phyloP scores from a whole-genome alignment of 306 rosid species.

The Castanopsis chinensis region DNA sequence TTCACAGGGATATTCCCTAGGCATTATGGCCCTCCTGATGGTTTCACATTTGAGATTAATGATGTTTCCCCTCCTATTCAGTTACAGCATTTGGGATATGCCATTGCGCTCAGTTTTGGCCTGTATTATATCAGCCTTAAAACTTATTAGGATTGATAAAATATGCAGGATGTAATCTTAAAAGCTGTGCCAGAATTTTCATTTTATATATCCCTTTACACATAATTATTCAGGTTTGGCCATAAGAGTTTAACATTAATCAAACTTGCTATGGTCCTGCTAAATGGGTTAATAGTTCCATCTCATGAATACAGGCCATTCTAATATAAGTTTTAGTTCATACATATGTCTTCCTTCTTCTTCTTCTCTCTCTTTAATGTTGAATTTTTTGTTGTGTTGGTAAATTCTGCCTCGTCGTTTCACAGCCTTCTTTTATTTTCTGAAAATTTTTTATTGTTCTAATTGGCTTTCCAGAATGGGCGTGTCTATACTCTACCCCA shows the following conservation, averaged over 20 bases:
- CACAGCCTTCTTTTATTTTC: background rate
- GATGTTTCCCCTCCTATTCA: conserved; percentile 71
- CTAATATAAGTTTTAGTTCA: background rate
- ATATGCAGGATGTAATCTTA: background rate
- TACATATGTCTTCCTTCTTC: background rate
- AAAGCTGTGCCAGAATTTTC: background rate
- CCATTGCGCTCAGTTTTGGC: background rate
- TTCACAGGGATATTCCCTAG: conserved; percentile 75
- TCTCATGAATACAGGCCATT: background rate
- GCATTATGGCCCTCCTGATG: conserved; percentile 89
- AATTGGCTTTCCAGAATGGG: conserved; percentile 52
- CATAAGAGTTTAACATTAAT: background rate
- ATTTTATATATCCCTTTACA: background rate
- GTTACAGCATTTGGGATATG: conserved; percentile 10
- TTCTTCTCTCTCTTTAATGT: background rate
- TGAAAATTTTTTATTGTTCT: background rate
- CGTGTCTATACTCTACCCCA: conserved; percentile 84
- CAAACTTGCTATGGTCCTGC: background rate
- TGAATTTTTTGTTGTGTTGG: background rate
- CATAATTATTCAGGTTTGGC: background rate
- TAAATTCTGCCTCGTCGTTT: background rate
- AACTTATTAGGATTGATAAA: background rate
- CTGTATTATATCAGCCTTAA: background rate
- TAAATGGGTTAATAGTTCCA: background rate
- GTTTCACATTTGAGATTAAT: conserved; percentile 76